Evolutionary conservation across 352 stramenopile genomes (phyloP), one percentile per base, ranked within the genome.

Genomic region (Peronosclerospora sorghi): DNA sequence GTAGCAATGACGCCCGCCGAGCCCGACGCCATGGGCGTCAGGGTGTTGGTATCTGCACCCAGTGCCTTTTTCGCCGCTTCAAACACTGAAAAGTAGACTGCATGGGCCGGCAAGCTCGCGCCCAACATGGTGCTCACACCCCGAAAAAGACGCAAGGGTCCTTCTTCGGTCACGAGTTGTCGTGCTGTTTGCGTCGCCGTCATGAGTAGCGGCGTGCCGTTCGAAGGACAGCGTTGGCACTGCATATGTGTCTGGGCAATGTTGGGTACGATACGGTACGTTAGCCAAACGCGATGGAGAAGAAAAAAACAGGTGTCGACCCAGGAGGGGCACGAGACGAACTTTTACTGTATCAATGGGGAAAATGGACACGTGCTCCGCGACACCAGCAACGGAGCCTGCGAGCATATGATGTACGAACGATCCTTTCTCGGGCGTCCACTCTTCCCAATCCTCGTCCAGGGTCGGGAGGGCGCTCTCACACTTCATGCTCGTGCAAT

Each of bases 331-430:
- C n/a, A n/a, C n/a, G n/a, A 26, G 21, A 26, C 51, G 23, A 52
- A 88, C 76, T 53, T 91, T 91, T 46, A 91, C 68, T 1, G 78
- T 91, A 56, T 91, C 78, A 48, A 97, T 86, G 14, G 96, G 96
- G 69, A 98, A 99, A 44, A 99, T 96, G 28, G 95, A 82, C 20
- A 95, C 86, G 66, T 99, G 96, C 71, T 99, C 96, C 10, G 91
- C 86, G 27, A 98, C 86, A 40, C 96, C 96, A 5, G 96, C 96
- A 35, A 94, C 71, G 26, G 83, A 97, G 13, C 94, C 94, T 10
- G 94, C 93, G 13, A 97, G 52, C 67, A 96, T 97, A 68, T 98
- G 95, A 51, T 95, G 68, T 45, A 86, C 60, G 71, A 98, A 98
- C 10, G 87, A 95, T 9, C 86, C 81, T 48, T 91, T 93, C 53